Evolutionary conservation across 257 asterid genomes (phyloP).

Genomic region (Cordia subcordata): DNA sequence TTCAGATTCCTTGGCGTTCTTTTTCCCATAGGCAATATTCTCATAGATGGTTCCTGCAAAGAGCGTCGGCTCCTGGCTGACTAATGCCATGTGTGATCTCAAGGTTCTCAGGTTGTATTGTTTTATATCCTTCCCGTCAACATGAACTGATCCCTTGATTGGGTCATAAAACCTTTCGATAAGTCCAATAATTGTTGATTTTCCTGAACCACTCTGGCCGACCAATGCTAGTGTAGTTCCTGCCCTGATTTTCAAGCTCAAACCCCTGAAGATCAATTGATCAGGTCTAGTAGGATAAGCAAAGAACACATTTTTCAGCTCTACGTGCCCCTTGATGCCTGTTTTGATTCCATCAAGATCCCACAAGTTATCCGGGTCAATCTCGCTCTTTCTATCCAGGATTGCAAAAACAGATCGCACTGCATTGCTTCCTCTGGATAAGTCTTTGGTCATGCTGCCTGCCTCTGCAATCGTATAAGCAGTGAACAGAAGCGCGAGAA

Average conservation of each 20-base stretch:
- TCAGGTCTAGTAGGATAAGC: constrained; percentile 80
- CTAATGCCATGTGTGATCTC: constrained; percentile 69
- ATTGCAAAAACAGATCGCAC: constrained; percentile 72
- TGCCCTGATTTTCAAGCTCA: constrained; percentile 54
- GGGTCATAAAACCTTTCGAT: constrained; percentile 86
- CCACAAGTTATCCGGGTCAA: constrained; percentile 42
- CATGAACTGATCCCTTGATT: constrained; percentile 43
- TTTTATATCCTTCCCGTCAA: constrained; percentile 57
- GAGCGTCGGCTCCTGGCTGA: constrained; percentile 71
- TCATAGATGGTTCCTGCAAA: constrained; percentile 69
- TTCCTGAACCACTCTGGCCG: constrained; percentile 91
- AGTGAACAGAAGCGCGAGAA: constrained; percentile 68
- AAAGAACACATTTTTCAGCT: constrained; percentile 49
- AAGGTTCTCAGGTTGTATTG: constrained; percentile 48
- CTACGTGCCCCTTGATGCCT: constrained; percentile 58
- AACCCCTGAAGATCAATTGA: constrained; percentile 54
- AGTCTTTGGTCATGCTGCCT: constrained; percentile 87
- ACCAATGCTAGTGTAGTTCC: constrained; percentile 83
- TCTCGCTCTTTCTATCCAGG: constrained; percentile 55
- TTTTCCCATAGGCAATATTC: constrained; percentile 61
- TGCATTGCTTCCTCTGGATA: constrained; percentile 70
- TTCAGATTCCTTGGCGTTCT: constrained; percentile 51
- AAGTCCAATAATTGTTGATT: constrained; percentile 62
- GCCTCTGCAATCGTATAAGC: constrained; percentile 89
- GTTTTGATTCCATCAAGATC: constrained; percentile 25